Percentiles rank a stretch among this genome's conserved stretches.
Evolutionary conservation across 1,284 basidiomycete genomes (phyloP).

Genomic region (Malassezia cuniculi): DNA sequence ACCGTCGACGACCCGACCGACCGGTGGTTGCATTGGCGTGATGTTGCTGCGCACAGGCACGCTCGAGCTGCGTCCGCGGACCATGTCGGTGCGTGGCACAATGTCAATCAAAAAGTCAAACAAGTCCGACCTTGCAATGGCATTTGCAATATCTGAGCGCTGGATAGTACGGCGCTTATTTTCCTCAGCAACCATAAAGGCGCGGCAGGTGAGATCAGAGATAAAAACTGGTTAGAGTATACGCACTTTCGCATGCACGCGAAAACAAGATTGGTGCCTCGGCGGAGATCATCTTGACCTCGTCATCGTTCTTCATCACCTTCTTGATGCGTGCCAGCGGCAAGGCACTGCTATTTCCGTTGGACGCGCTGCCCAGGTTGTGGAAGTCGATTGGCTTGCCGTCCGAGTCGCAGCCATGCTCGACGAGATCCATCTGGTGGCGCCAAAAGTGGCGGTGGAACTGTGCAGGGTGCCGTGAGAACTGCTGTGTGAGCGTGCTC

Average conservation of each 20-base stretch:
- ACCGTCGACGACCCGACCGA: conserved; percentile 1
- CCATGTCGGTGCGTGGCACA: conserved; percentile 33
- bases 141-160: conserved; percentile 37
- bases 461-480: conserved; percentile 13
- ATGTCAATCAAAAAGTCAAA: conserved; percentile 45
- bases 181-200: conserved; percentile 40
- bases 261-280: conserved; percentile 44
- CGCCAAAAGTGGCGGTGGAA: conserved; percentile 36
- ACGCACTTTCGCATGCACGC: conserved; percentile 40
- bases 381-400: conserved; percentile 34
- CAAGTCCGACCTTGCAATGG: conserved; percentile 37
- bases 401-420: conserved; percentile 29
- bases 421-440: conserved; percentile 37
- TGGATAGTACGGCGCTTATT: conserved; percentile 41
- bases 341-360: conserved; percentile 30
- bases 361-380: conserved; percentile 10
- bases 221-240: conserved; percentile 29
- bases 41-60: conserved; percentile 10
- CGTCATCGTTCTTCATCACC: conserved; percentile 44
- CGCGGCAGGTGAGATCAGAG: conserved; percentile 41
- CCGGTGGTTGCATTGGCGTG: not conserved
- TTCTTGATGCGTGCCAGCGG: conserved; percentile 44
- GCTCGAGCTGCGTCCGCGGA: conserved; percentile 14
- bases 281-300: conserved; percentile 45
- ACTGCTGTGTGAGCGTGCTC: conserved; percentile 12